Percentiles rank a stretch among this genome's conserved stretches.
Conservation (phyloP, 2,329 filamentous ascomycete genomes). For the Calcarisporium arbuscula region DNA sequence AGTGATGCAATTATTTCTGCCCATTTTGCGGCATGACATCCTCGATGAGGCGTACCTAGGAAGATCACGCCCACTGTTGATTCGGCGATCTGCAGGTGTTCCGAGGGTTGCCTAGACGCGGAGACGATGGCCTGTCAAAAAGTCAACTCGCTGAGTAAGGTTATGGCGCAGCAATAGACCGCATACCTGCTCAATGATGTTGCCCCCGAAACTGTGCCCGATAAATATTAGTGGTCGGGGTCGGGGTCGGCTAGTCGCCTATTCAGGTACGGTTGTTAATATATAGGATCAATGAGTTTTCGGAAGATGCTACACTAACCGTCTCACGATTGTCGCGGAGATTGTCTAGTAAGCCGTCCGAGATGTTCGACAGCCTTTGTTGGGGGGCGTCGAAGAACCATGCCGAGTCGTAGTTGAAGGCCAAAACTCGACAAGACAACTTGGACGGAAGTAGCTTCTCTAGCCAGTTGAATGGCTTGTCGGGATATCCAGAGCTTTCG, state of each 20-base stretch:
- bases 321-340: background rate
- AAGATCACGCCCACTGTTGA: conserved; percentile 7
- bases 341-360: conserved; percentile 1
- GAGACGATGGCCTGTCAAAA: conserved; percentile 8
- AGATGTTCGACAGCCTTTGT: conserved; percentile 7
- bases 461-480: conserved; percentile 5
- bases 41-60: conserved; percentile 8
- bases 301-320: background rate
- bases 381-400: conserved; percentile 4
- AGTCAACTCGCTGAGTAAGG: background rate
- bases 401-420: conserved; percentile 7
- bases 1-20: conserved; percentile 4
- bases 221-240: conserved; percentile 7
- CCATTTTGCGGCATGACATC: conserved; percentile 6
- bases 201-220: conserved; percentile 7
- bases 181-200: conserved; percentile 6
- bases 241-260: background rate
- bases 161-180: background rate
- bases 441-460: conserved; percentile 3
- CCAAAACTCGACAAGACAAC: conserved; percentile 5
- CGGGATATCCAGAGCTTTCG: conserved; percentile 4
- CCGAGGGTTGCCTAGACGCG: conserved; percentile 3
- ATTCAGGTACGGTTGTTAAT: too few relatives aligned
- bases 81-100: conserved; percentile 5
- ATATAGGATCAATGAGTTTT: too few relatives aligned